These are phyloP conservation scores for Diplodia seriata DNA, from an alignment of 2,329 filamentous ascomycete genomes.

Conservation along the genomic window DNA sequence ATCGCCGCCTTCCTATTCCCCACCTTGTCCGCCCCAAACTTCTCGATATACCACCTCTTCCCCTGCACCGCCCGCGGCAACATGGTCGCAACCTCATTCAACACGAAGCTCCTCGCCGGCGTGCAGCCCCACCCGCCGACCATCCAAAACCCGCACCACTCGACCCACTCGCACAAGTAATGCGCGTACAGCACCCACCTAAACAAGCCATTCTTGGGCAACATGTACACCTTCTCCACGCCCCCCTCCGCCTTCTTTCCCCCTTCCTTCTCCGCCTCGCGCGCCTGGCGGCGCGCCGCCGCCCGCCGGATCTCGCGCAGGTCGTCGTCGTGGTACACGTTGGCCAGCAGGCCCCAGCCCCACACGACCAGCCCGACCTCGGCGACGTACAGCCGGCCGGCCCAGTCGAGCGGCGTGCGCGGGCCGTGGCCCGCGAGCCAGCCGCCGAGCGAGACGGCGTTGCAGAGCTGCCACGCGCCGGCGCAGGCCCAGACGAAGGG, in stretches of 20 bases:
- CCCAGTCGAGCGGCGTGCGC: conserved; percentile 63
- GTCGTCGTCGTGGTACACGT: conserved; percentile 89
- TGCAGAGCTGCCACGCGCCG: conserved; percentile 77
- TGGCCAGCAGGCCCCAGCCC: conserved; percentile 75
- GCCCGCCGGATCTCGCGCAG: conserved; percentile 83
- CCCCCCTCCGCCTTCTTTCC: conserved; percentile 51
- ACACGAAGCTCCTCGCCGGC: conserved; percentile 79
- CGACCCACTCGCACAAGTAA: conserved; percentile 95
- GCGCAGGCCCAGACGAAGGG: conserved; percentile 69
- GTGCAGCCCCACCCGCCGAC: conserved; percentile 69
- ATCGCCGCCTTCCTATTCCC: conserved; percentile 76
- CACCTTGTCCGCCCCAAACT: conserved; percentile 85
- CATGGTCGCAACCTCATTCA: conserved; percentile 93
- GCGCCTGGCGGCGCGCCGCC: conserved; percentile 67
- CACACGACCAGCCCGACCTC: conserved; percentile 76
- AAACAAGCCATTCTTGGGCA: conserved; percentile 86
- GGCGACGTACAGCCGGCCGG: conserved; percentile 53
- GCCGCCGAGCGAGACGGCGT: conserved; percentile 77
- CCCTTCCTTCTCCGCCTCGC: conserved; percentile 49
- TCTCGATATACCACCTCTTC: conserved; percentile 83
- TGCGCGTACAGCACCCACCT: conserved; percentile 85
- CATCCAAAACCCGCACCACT: conserved; percentile 91
- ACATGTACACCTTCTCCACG: conserved; percentile 83
- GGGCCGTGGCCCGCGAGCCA: conserved; percentile 86
- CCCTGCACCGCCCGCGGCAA: conserved; percentile 82